These are phyloP conservation scores for Termitomyces heimii DNA, from an alignment of 768 basidiomycete species.

Conservation along the genomic window DNA sequence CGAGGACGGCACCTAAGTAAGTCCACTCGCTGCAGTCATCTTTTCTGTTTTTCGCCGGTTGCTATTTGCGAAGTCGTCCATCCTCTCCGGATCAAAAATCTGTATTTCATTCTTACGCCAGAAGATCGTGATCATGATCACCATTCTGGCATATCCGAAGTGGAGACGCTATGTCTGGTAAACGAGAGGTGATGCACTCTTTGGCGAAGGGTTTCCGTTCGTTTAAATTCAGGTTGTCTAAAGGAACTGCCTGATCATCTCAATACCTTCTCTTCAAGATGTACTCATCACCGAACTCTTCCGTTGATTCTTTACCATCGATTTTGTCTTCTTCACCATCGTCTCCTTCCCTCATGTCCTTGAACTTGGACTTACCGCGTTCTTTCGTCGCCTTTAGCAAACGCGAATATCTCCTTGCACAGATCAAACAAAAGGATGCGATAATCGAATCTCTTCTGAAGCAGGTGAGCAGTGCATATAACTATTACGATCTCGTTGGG, in stretches of 20 bases:
- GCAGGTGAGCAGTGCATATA: constrained; percentile 41
- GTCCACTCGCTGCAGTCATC: constrained; percentile 24
- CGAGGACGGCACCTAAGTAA: constrained; percentile 76
- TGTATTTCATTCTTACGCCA: constrained; percentile 5
- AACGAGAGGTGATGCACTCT: background rate
- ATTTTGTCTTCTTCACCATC: constrained; percentile 15
- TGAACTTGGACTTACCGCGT: constrained; percentile 33
- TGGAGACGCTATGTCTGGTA: constrained; percentile 5
- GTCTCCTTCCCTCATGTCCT: constrained; percentile 21
- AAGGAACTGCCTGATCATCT: constrained; percentile 1
- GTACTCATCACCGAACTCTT: constrained; percentile 17
- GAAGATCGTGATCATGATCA: background rate
- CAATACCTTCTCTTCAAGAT: background rate
- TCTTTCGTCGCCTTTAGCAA: constrained; percentile 49
- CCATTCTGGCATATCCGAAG: constrained; percentile 9
- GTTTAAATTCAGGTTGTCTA: constrained; percentile 5
- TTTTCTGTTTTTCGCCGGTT: constrained; percentile 15
- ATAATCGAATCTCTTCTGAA: constrained; percentile 83
- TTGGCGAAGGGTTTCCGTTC: constrained; percentile 4
- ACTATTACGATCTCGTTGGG: background rate
- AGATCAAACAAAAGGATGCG: constrained; percentile 82
- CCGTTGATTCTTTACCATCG: constrained; percentile 14
- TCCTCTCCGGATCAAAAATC: constrained; percentile 12
- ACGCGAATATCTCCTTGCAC: constrained; percentile 79
- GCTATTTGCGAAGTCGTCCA: constrained; percentile 2